These are phyloP conservation scores for Globisporangium nagaii DNA, from an alignment of 352 stramenopile genomes.

Conservation along the genomic window DNA sequence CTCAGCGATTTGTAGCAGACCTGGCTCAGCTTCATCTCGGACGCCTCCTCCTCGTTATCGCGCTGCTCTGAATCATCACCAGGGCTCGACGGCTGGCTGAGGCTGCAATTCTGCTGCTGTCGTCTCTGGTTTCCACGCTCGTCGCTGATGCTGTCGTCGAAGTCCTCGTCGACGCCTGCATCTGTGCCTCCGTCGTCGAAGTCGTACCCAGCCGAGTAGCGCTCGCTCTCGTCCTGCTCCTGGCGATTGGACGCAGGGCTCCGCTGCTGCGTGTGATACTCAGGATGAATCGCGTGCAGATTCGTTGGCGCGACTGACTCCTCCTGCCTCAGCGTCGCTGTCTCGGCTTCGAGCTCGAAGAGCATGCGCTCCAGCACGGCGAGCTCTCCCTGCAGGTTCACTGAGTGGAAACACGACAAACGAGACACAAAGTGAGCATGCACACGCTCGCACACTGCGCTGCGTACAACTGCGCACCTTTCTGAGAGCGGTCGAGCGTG, in stretches of 20 bases:
- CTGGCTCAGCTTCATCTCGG: slow-evolving; percentile 20
- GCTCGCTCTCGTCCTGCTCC: background rate
- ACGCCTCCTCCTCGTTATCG: slow-evolving; percentile 4
- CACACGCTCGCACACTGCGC: too few species aligned
- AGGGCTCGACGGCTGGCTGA: too few species aligned
- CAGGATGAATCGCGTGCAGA: too few species aligned
- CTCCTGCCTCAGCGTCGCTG: slow-evolving; percentile 12
- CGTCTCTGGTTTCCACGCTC: too few species aligned
- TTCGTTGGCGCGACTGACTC: background rate
- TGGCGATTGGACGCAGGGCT: background rate
- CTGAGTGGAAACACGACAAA: background rate
- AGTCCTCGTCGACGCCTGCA: background rate
- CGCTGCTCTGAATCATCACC: background rate
- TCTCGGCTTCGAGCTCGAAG: slow-evolving; percentile 30
- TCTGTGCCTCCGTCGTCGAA: slow-evolving; percentile 11
- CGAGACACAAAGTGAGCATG: background rate
- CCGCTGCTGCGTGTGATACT: slow-evolving; percentile 5
- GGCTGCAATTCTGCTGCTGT: too few species aligned
- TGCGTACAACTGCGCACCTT: too few species aligned
- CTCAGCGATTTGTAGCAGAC: slow-evolving; percentile 37
- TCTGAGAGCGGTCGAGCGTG: slow-evolving; percentile 2
- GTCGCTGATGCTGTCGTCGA: too few species aligned
- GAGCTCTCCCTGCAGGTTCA: slow-evolving; percentile 27
- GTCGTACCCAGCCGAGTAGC: background rate
- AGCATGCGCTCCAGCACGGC: slow-evolving; percentile 37